Base-by-base conservation (phyloP, 371 early-diverging fungal genomes). In the Syncephalastrum contaminatum region DNA sequence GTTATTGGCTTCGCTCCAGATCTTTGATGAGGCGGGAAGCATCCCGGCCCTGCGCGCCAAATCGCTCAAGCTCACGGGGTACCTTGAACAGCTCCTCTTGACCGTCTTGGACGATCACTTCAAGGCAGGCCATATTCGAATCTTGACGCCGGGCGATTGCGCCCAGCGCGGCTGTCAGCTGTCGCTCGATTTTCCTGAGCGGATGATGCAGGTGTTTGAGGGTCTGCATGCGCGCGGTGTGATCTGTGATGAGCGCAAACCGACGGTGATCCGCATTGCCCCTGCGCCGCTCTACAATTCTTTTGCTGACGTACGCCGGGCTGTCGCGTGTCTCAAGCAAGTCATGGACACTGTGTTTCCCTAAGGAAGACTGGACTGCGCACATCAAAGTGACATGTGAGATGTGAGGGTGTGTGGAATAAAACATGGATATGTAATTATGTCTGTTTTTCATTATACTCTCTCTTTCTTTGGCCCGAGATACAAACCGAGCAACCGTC, bases 251-350 rank as follows among this genome's bases (percentile, higher is more conserved):
- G 92, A 94, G 59, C 81, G 98, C 43, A 86, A 90, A 64, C 97
- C 97, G 0, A 88, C 96, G 66, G 92, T 92, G 39, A 94, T 98
- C 59, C 83, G 98, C 42, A 74, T 97, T 24, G 92, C 95, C 7
- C 98, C 97, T 5, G 80, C 84, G 3, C 94, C 98, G 5, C 74
- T 97, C 27, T 96, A 96, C 69, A 92, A 92, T 67, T 82, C 86
- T 4, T 97, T 91, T 70, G 70, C 62, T 46, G 98, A 98, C 54
- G 90, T 93, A 2, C 66, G 69, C 47, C 24, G 52, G 16, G 78
- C 73, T 61, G 76, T 83, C 13, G 58, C 60, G 3, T 64, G 60
- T 27, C 70, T 86, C 47, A 80, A 80, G 61, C 52, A 70, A 7
- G 63, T 74, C 16, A 68, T 84, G 51, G 66, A 77, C 18, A 39